Evolutionary conservation across 768 basidiomycete genomes (phyloP).

Genomic region (Trametes villosa): DNA sequence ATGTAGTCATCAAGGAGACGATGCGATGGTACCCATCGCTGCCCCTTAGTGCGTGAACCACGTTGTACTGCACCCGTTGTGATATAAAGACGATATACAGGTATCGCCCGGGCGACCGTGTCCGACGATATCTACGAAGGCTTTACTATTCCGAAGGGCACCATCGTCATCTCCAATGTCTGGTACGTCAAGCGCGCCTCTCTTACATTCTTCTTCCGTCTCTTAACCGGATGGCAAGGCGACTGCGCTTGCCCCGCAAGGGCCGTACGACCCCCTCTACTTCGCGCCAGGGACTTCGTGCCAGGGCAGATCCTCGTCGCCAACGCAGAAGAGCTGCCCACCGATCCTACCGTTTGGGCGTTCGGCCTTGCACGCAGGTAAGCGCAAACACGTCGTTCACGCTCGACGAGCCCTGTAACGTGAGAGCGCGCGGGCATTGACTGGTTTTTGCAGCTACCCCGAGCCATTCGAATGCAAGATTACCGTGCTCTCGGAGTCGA

Average conservation of each 20-base stretch:
- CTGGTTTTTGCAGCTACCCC: not conserved
- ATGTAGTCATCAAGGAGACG: slow-evolving; percentile 29
- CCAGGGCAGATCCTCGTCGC: slow-evolving; percentile 27
- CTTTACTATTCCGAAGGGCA: slow-evolving; percentile 30
- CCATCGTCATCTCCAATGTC: slow-evolving; percentile 30
- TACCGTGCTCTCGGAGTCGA: not conserved
- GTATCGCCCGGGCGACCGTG: slow-evolving; percentile 22
- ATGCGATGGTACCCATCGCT: slow-evolving; percentile 39
- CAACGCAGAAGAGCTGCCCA: not conserved
- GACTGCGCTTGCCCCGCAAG: slow-evolving; percentile 11
- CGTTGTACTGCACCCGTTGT: not conserved
- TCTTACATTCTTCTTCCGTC: not conserved
- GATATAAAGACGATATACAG: slow-evolving; percentile 22
- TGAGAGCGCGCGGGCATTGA: not conserved
- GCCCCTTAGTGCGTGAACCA: slow-evolving; percentile 24
- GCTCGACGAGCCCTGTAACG: not conserved
- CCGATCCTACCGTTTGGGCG: slow-evolving; percentile 9
- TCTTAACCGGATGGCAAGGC: slow-evolving; percentile 1
- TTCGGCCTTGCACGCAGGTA: slow-evolving; percentile 26
- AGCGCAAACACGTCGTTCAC: not conserved
- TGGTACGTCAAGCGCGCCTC: slow-evolving; percentile 27
- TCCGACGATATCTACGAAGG: slow-evolving; percentile 30
- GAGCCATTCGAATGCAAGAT: not conserved
- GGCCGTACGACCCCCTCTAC: slow-evolving; percentile 19
- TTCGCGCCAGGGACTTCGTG: no score